Conservation (phyloP, 2,329 filamentous ascomycete genomes). For the Aplosporella prunicola region DNA sequence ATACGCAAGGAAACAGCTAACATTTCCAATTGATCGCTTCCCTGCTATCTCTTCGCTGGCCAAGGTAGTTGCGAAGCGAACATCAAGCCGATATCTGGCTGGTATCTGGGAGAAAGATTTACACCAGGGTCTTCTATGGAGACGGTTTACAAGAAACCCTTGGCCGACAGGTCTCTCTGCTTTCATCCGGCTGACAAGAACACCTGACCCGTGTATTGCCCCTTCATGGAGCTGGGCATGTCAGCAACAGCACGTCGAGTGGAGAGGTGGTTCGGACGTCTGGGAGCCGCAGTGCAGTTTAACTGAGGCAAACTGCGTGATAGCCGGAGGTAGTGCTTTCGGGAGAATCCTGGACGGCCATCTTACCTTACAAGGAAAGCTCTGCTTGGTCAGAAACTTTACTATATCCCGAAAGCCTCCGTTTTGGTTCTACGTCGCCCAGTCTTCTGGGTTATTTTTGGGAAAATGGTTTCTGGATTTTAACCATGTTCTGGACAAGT, state of each 20-base stretch:
- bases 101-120: background rate
- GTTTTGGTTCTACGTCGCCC: background rate
- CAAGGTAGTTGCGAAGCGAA: background rate
- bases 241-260: too few relatives aligned
- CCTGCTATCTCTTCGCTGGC: background rate
- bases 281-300: background rate
- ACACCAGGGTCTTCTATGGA: background rate
- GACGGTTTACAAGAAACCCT: background rate
- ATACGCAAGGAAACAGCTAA: background rate
- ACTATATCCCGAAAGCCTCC: background rate
- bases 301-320: background rate
- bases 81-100: background rate
- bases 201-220: background rate
- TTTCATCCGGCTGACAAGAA: background rate
- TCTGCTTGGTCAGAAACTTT: too few relatives aligned
- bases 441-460: background rate
- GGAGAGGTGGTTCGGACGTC: too few relatives aligned
- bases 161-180: background rate
- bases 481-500: background rate
- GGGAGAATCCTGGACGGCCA: background rate
- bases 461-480: background rate
- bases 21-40: background rate
- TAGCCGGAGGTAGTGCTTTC: background rate
- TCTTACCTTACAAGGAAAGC: background rate
- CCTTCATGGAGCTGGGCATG: slow-evolving; percentile 1